A percentile compares a stretch with the other conserved stretches of the same genome.
phyloP scores from a whole-genome alignment of 1,284 basidiomycete genomes.

The Sporisorium graminicola region DNA sequence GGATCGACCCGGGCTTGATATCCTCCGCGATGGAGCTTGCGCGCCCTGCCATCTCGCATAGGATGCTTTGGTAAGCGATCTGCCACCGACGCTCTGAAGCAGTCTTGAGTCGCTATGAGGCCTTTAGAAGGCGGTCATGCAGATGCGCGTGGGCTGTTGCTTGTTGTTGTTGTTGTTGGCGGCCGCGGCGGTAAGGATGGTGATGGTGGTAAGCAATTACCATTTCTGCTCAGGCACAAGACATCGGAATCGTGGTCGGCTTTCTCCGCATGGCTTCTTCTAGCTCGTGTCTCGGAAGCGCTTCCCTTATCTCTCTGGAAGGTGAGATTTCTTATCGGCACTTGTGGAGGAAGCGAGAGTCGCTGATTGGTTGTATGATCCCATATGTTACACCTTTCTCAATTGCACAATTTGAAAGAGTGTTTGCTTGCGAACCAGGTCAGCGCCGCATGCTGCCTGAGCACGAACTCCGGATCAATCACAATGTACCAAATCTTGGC shows the following conservation, averaged over 20 bases:
- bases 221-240: background rate
- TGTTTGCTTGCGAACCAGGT: too few species aligned
- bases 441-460: too few species aligned
- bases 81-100: background rate
- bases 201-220: background rate
- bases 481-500: too few species aligned
- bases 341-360: background rate
- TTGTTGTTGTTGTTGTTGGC: background rate
- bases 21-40: constrained; percentile 11
- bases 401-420: background rate
- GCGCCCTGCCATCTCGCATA: constrained; percentile 18
- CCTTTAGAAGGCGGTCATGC: background rate
- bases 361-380: background rate
- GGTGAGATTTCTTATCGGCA: constrained; percentile 5
- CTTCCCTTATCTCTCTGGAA: constrained; percentile 11
- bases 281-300: constrained; percentile 3
- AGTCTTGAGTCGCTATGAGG: background rate
- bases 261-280: constrained; percentile 4
- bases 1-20: constrained; percentile 14
- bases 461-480: too few species aligned
- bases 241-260: background rate
- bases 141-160: background rate
- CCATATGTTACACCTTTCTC: background rate
- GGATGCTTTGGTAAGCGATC: background rate
- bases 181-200: too few species aligned